phyloP scores from a whole-genome alignment of 2,329 filamentous ascomycete species.

The Keithomyces neogunnii region DNA sequence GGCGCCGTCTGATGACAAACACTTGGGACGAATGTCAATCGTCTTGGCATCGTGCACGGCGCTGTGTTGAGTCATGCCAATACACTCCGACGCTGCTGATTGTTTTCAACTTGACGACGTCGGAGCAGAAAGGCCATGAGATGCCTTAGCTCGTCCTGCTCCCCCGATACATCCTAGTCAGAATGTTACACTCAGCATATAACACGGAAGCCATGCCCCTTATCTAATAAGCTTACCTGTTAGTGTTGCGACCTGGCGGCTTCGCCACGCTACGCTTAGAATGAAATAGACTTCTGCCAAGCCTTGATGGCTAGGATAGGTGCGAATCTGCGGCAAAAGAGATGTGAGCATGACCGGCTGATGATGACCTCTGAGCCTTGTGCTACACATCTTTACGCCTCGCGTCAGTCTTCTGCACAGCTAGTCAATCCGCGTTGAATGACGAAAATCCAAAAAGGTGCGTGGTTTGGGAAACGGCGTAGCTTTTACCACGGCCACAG shows the following conservation, averaged over 20 bases:
- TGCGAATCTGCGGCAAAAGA: not conserved
- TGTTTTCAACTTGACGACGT: conserved; percentile 2
- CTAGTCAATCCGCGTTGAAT: too few species aligned
- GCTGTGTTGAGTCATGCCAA: not conserved
- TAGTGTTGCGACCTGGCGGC: not conserved
- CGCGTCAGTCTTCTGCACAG: too few species aligned
- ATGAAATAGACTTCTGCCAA: not conserved
- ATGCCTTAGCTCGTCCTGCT: not conserved
- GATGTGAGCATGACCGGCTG: not conserved
- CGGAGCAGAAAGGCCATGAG: conserved; percentile 6
- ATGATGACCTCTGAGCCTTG: not conserved
- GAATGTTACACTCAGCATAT: not conserved
- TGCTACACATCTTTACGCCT: not conserved
- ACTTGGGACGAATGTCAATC: not conserved
- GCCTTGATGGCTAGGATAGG: not conserved
- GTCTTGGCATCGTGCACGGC: not conserved
- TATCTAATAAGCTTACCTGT: conserved; percentile 7
- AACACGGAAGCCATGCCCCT: not conserved
- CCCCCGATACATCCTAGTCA: not conserved
- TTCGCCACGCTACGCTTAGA: not conserved
- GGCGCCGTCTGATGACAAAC: not conserved
- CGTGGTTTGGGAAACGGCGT: too few species aligned
- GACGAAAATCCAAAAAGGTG: too few species aligned
- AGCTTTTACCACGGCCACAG: too few species aligned
- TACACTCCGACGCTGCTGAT: not conserved